A percentile compares a stretch with the other conserved stretches of the same genome.
phyloP scores from a whole-genome alignment of 345 rosid species.

The Eucalyptus caleyi region DNA sequence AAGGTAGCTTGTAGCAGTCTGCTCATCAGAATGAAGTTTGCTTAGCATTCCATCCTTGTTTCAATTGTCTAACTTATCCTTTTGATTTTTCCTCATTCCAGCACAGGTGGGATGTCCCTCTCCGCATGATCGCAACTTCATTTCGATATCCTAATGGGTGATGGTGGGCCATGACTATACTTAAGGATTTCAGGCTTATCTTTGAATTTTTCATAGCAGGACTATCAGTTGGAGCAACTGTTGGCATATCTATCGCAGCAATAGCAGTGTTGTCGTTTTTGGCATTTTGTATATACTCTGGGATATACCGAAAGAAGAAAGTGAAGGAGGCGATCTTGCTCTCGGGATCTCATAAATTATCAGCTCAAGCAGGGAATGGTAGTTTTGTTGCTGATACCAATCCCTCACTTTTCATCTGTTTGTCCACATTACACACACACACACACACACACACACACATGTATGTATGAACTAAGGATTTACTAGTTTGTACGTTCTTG shows the following conservation, averaged over 20 bases:
- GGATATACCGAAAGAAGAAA: constrained; percentile 40
- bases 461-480: neutral
- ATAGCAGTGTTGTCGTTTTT: constrained; percentile 21
- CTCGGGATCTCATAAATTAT: constrained; percentile 17
- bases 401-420: neutral
- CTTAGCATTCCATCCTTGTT: neutral
- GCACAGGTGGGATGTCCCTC: constrained; percentile 45
- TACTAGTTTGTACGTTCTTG: neutral
- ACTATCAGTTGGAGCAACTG: constrained; percentile 40
- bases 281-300: constrained; percentile 19
- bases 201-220: constrained; percentile 31
- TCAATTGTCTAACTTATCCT: neutral
- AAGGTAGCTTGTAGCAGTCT: constrained; percentile 21
- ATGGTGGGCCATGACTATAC: neutral
- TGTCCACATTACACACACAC: neutral
- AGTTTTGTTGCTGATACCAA: neutral
- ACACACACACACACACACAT: too few species aligned
- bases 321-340: constrained; percentile 19
- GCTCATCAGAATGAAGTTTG: neutral
- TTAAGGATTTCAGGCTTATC: neutral
- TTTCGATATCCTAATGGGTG: neutral
- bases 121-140: neutral
- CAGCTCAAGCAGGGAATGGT: constrained; percentile 25
- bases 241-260: constrained; percentile 47
- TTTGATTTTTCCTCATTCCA: constrained; percentile 28